Percentiles rank a stretch among this genome's conserved stretches.
Conservation (phyloP, 495 filamentous ascomycete genomes). For the Lasiosphaeria ovina region DNA sequence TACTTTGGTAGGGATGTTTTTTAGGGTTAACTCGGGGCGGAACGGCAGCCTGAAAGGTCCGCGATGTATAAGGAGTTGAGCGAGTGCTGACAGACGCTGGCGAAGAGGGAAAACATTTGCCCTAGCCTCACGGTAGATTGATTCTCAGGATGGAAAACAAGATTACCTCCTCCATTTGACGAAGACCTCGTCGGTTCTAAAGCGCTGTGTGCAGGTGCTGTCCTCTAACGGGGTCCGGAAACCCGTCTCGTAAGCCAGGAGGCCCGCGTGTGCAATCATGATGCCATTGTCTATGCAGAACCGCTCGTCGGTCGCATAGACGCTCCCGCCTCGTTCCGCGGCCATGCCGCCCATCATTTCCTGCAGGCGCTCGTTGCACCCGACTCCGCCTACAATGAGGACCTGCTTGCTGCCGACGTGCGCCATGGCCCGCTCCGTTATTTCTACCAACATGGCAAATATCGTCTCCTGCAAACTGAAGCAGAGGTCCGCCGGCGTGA, state of each 20-base stretch:
- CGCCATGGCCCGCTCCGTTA: constrained; percentile 97
- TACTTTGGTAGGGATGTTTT: neutral
- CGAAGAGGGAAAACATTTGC: neutral
- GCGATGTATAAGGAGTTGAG: neutral
- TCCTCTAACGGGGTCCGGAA: constrained; percentile 74
- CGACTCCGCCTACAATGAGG: constrained; percentile 94
- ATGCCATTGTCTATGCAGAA: constrained; percentile 99
- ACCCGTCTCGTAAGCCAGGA: constrained; percentile 78
- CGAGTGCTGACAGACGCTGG: neutral
- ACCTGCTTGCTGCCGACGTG: constrained; percentile 91
- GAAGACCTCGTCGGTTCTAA: constrained; percentile 90
- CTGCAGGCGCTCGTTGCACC: constrained; percentile 93
- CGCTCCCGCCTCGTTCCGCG: constrained; percentile 79
- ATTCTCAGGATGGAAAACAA: constrained; percentile 2
- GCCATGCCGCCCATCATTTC: constrained; percentile 99
- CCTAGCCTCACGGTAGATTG: constrained; percentile 3
- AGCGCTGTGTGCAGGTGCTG: constrained; percentile 88
- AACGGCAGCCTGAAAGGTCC: neutral
- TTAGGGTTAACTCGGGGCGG: neutral
- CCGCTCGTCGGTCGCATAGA: constrained; percentile 93
- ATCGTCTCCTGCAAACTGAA: constrained; percentile 95
- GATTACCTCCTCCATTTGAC: constrained; percentile 85
- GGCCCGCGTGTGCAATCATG: constrained; percentile 97
- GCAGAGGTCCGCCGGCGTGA: constrained; percentile 86
- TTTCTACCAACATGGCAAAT: constrained; percentile 96